phyloP scores from a whole-genome alignment of 257 asterid genomes.

The Penstemon davidsonii region DNA sequence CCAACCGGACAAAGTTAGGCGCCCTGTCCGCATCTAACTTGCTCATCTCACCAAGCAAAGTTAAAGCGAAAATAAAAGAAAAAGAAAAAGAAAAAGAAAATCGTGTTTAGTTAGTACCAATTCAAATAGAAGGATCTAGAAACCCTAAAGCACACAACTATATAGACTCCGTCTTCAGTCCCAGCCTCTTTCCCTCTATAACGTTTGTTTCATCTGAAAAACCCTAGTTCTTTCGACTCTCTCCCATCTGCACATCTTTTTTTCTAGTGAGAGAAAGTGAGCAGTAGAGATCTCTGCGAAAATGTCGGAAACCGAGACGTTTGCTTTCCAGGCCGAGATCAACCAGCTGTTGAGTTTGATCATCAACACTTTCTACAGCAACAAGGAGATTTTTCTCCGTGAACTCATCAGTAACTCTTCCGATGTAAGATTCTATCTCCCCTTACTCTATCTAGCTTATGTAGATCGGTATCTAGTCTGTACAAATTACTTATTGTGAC shows the following conservation, averaged over 20 bases:
- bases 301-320: conserved; percentile 68
- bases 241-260: not conserved
- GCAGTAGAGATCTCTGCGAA: not conserved
- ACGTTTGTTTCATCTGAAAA: not conserved
- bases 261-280: not conserved
- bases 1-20: no score
- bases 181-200: not conserved
- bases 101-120: not conserved
- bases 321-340: conserved; percentile 76
- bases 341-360: conserved; percentile 66
- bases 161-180: conserved; percentile 1
- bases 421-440: conserved; percentile 44
- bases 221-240: not conserved
- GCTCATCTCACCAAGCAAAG: conserved; percentile 9
- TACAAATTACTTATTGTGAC: no score
- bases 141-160: conserved; percentile 35
- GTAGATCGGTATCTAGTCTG: no score
- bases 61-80: not conserved
- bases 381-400: conserved; percentile 75
- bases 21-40: not conserved
- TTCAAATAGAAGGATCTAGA: conserved; percentile 42
- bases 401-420: conserved; percentile 71
- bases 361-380: conserved; percentile 68
- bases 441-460: not conserved
- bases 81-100: not conserved